Conservation (phyloP, 2,329 filamentous ascomycete genomes). For the Curvularia eragrostidis region DNA sequence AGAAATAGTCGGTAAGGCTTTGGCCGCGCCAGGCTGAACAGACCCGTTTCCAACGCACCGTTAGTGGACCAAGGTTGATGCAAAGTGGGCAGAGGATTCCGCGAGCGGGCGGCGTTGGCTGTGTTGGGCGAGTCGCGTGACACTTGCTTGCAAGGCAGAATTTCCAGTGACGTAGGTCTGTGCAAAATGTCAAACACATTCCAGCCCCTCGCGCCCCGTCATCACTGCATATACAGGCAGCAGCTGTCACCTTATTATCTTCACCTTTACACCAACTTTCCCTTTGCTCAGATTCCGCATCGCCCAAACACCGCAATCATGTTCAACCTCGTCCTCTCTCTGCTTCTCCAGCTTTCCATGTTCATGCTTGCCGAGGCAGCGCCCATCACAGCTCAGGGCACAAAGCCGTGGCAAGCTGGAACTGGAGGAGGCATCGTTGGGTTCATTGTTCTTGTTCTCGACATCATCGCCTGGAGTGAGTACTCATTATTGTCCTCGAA, state of each 20-base stretch:
- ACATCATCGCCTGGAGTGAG: constrained; percentile 69
- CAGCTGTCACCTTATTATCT: constrained; percentile 2
- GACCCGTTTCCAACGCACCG: neutral
- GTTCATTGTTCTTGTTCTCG: constrained; percentile 66
- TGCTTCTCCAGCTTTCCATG: constrained; percentile 62
- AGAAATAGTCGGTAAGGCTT: too few species aligned
- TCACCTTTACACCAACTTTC: neutral
- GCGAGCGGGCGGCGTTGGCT: constrained; percentile 6
- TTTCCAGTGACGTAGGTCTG: constrained; percentile 25
- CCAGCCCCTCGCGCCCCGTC: constrained; percentile 15
- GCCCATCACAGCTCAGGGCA: constrained; percentile 48
- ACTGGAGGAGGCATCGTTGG: constrained; percentile 68
- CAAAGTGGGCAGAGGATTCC: neutral
- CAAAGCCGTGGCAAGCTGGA: constrained; percentile 64
- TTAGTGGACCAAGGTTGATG: neutral
- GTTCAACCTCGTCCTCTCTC: constrained; percentile 47
- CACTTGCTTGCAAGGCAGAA: neutral
- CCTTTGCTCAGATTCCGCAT: neutral
- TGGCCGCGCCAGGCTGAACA: neutral
- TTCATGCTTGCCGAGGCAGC: constrained; percentile 60
- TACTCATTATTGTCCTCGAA: constrained; percentile 17
- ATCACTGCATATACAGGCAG: constrained; percentile 24
- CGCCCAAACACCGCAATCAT: constrained; percentile 26
- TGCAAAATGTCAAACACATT: constrained; percentile 16
- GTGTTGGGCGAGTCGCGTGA: constrained; percentile 10